phyloP scores from a whole-genome alignment of 2,329 filamentous ascomycete genomes.

The Gaeumannomyces tritici region DNA sequence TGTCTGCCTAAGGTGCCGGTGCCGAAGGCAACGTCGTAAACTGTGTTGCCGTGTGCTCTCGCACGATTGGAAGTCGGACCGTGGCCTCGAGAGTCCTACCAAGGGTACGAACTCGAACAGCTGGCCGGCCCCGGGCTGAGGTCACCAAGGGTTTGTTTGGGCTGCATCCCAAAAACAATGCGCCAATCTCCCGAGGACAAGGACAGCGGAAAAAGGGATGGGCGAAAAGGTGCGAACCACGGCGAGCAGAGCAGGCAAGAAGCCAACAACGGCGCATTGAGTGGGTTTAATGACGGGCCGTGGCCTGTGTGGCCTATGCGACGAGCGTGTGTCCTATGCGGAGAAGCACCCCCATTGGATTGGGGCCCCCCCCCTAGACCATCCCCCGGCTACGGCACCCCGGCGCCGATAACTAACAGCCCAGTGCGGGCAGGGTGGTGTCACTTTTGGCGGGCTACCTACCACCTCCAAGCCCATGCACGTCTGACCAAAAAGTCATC shows the following conservation, averaged over 20 bases:
- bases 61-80: not conserved
- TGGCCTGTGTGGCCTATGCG: not conserved
- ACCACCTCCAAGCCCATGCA: not conserved
- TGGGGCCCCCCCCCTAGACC: not conserved
- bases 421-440: not conserved
- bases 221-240: not conserved
- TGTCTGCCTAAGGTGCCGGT: not conserved
- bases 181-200: not conserved
- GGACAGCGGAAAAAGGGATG: not conserved
- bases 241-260: not conserved
- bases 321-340: not conserved
- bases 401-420: not conserved
- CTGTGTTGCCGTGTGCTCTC: not conserved
- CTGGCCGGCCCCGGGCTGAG: not conserved
- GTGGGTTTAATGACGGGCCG: not conserved
- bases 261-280: not conserved
- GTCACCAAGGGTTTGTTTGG: not conserved
- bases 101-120: too few species aligned
- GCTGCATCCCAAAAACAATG: not conserved
- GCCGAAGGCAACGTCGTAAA: not conserved
- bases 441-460: not conserved
- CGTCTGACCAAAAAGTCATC: conserved; percentile 4
- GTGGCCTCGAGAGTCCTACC: too few species aligned
- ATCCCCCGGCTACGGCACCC: not conserved
- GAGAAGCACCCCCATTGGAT: not conserved